Evolutionary conservation across 2,329 filamentous ascomycete genomes (phyloP).

Genomic region (Hymenoscyphus infarciens): DNA sequence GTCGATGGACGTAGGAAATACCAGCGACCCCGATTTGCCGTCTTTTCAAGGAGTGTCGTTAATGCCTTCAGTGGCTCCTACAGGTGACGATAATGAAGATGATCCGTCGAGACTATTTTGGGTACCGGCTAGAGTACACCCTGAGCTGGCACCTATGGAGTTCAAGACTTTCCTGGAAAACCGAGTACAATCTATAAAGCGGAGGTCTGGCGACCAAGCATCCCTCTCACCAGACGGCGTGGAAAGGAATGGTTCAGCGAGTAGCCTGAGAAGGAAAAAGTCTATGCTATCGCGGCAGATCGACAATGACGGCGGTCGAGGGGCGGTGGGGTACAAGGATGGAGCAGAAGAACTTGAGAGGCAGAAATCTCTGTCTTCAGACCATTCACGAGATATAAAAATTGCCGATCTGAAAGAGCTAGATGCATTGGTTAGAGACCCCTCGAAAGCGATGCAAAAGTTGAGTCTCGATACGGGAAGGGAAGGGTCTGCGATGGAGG

Average conservation of each 20-base stretch:
- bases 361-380: conserved; percentile 59
- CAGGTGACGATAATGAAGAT: conserved; percentile 73
- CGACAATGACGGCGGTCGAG: conserved; percentile 61
- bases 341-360: conserved; percentile 76
- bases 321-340: conserved; percentile 68
- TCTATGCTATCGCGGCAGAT: conserved; percentile 95
- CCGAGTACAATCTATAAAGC: conserved; percentile 82
- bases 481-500: conserved; percentile 48
- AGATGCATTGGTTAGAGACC: conserved; percentile 80
- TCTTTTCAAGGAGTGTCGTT: conserved; percentile 63
- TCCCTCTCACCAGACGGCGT: conserved; percentile 56
- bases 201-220: conserved; percentile 71
- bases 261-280: conserved; percentile 77
- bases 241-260: conserved; percentile 51
- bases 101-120: conserved; percentile 88
- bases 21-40: conserved; percentile 69
- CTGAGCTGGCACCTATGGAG: conserved; percentile 89
- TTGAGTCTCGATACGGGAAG: conserved; percentile 45
- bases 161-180: conserved; percentile 97
- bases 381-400: conserved; percentile 56
- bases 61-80: conserved; percentile 69
- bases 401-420: conserved; percentile 59
- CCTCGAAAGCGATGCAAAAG: conserved; percentile 66
- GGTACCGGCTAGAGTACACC: conserved; percentile 92
- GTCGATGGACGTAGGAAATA: conserved; percentile 70